Evolutionary conservation across 1,284 basidiomycete species (phyloP).

Genomic region (Leccinum fallax): DNA sequence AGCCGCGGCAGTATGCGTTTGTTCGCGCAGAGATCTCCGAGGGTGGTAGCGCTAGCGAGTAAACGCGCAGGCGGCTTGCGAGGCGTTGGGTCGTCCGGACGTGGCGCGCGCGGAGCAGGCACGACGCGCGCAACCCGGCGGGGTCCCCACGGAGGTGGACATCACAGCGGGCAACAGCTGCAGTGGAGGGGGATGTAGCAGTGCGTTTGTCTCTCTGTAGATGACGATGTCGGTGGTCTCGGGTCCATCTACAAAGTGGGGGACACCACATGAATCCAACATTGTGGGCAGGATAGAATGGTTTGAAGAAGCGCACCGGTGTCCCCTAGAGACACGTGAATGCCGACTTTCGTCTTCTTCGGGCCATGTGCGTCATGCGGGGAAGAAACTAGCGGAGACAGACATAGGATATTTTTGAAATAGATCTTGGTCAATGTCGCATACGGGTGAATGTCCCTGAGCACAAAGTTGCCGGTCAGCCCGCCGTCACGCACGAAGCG

Average conservation of each 20-base stretch:
- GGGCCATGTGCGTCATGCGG: constrained; percentile 17
- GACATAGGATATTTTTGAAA: constrained; percentile 51
- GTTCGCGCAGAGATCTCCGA: constrained; percentile 21
- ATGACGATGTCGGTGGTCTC: no score
- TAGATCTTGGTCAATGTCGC: constrained; percentile 40
- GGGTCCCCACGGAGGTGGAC: constrained; percentile 19
- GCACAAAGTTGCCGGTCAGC: constrained; percentile 1
- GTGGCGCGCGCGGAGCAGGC: constrained; percentile 26
- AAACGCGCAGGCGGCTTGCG: constrained; percentile 54
- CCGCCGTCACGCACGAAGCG: background rate
- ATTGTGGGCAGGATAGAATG: constrained; percentile 38
- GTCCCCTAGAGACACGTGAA: no score
- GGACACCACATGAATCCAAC: no score
- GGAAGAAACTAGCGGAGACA: constrained; percentile 43
- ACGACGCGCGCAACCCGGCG: constrained; percentile 45
- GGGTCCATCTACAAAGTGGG: no score
- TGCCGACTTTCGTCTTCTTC: constrained; percentile 32
- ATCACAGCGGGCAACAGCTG: constrained; percentile 13
- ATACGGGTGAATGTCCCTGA: constrained; percentile 70
- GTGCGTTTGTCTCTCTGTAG: constrained; percentile 38
- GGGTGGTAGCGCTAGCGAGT: constrained; percentile 26
- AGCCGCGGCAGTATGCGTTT: constrained; percentile 16
- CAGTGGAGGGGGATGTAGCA: constrained; percentile 14
- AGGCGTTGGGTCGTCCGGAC: constrained; percentile 63
- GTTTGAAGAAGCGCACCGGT: no score